Evolutionary conservation across 1,139 yeast genomes (phyloP), one percentile per base, ranked within the genome.

Genomic region (Pichia sp.): DNA sequence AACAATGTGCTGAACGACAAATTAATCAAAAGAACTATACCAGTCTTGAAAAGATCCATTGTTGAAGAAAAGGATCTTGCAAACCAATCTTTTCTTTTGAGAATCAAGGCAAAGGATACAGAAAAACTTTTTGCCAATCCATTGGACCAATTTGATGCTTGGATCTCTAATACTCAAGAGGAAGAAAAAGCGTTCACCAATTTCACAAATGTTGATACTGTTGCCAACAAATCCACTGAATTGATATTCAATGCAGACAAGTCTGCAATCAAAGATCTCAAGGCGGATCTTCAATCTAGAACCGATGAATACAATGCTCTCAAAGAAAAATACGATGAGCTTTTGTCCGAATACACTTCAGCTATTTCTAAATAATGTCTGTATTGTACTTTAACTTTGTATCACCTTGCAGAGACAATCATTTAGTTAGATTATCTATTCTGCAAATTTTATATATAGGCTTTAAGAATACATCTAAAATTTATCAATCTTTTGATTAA

Each of bases 31-130:
- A 41, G 62, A 43, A 44, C 49, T 3, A 57, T 61, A 34, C 87
- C 88, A 0, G 71, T 68, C 10, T 69, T 83, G 49, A 83, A 81
- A 60, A 71, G 90, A 59, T 75, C 74, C 1, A 58, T 82, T 43
- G 71, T 65, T 8, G 71, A 69, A 32, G 55, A 62, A 3, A 58
- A 57, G 16, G 73, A 72, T 33, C 66, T 75, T 7, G 53, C 60
- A 8, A 72, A 69, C 28, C 85, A 80, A 57, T 74, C 69, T 39
- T 60, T 81, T n/a, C 61, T 35, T 16, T 44, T 47, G 42, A 57
- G 55, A 37, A 40, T 59, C 5, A 39, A 38, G 11, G 41, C 43
- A 31, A 31, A 8, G 8, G 10, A 11, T 31, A 11, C 8, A 31
- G 8, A 8, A 31, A 31, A 31, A 31, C 11, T 11, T 31, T 31